Percentiles rank a stretch among this genome's conserved stretches.
Evolutionary conservation across 257 asterid species (phyloP).

Genomic region (Echites panduratus): DNA sequence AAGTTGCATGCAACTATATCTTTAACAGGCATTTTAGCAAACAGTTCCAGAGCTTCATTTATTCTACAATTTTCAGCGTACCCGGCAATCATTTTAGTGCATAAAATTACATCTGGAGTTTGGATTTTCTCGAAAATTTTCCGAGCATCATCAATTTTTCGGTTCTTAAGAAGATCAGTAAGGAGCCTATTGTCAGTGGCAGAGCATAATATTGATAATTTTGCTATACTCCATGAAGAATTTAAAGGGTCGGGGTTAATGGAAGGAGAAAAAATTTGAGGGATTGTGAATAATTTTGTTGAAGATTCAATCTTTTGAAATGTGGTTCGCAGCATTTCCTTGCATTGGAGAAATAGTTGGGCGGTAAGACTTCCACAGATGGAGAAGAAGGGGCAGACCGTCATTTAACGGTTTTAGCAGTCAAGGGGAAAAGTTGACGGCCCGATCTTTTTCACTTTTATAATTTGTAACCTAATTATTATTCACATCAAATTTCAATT

Average conservation of each 20-base stretch:
- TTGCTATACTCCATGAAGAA: slow-evolving; percentile 12
- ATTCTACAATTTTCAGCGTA: slow-evolving; percentile 41
- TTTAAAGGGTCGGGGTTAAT: slow-evolving; percentile 17
- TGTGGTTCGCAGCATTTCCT: slow-evolving; percentile 31
- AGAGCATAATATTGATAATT: slow-evolving; percentile 12
- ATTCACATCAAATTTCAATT: too few relatives aligned
- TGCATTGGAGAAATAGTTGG: slow-evolving; percentile 14
- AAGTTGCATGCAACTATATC: slow-evolving; percentile 66
- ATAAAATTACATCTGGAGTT: slow-evolving; percentile 41
- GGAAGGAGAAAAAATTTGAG: slow-evolving; percentile 7
- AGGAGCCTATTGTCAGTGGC: slow-evolving; percentile 23
- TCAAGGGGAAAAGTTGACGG: not conserved
- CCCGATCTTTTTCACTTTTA: not conserved
- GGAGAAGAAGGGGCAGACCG: not conserved
- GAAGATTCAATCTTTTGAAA: slow-evolving; percentile 23
- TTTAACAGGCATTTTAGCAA: slow-evolving; percentile 61
- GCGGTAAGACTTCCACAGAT: not conserved
- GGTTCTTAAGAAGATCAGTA: slow-evolving; percentile 32
- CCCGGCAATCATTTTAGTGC: slow-evolving; percentile 58
- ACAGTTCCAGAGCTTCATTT: slow-evolving; percentile 61
- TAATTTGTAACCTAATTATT: too few relatives aligned
- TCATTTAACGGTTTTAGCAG: not conserved
- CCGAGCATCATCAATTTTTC: slow-evolving; percentile 29
- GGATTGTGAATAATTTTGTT: slow-evolving; percentile 12
- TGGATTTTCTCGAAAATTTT: slow-evolving; percentile 25